Evolutionary conservation across 2,329 filamentous ascomycete species (phyloP), one percentile per base, ranked within the genome.

Genomic region (Beauveria sp.): DNA sequence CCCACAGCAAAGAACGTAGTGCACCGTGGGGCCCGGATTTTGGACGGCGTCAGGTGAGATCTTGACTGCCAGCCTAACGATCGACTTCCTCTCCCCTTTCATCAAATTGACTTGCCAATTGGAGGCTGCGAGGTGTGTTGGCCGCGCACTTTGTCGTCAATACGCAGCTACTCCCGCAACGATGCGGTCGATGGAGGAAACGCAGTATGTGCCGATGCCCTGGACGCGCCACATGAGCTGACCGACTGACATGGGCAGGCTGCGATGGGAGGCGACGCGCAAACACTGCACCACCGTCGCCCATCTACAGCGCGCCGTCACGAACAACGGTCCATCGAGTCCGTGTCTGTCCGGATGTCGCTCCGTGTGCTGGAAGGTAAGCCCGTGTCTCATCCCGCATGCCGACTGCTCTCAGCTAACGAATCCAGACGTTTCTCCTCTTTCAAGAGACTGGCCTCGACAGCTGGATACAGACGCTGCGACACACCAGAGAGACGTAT

Each of bases 321-420:
- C 81, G 72, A 76, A 82, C 65, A 82, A 86, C 68, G 82, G 83
- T 20, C 73, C 81, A 18, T 73, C 74, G 12, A 89, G 83, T 68
- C 85, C 88, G 54, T 91, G 88, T 71, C 76, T 86, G 59, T 79
- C 86, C 52, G 91, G 91, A 16, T 84, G 92, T 66, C 86, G 93
- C 61, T 97, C 93, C 3, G 83, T 96, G 43, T 96, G 89, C 74
- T 98, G 93, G 93, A 97, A 96, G 85, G 90, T 88, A 59, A 64
- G 66, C 56, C 2, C 6, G 5, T 28, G 55, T 58, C 55, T 58
- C 55, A 50, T 50, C 16, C 43, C 9, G 34, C 34, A 38, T 6
- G 34, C 24, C 16, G 45, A 48, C 48, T 20, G 40, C 40, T 14
- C 62, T 31, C n/a, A 20, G 54, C 63, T 69, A 62, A 65, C 65